phyloP scores from a whole-genome alignment of 2,329 filamentous ascomycete genomes.

The Colletotrichum paranaense region DNA sequence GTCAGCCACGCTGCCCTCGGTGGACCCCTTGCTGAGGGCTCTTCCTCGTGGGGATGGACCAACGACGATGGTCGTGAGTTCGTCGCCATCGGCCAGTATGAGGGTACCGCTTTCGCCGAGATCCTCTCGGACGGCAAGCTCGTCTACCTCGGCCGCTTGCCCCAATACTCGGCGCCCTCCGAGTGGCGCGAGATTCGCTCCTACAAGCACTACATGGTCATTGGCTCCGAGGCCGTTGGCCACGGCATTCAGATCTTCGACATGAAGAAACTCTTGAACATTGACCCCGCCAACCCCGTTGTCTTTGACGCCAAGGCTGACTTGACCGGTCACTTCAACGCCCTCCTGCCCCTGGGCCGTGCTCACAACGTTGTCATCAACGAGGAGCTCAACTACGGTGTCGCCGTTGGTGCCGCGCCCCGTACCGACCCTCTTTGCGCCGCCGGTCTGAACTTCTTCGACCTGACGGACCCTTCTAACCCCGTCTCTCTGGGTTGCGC shows the following conservation, averaged over 20 bases:
- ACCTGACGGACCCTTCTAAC: constrained; percentile 64
- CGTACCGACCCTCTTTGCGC: constrained; percentile 52
- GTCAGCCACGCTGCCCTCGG: constrained; percentile 64
- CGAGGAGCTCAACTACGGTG: constrained; percentile 58
- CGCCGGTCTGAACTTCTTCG: constrained; percentile 67
- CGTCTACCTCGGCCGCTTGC: constrained; percentile 54
- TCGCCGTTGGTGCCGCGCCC: constrained; percentile 56
- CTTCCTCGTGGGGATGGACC: constrained; percentile 60
- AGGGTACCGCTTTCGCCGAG: constrained; percentile 59
- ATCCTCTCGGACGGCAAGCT: constrained; percentile 53
- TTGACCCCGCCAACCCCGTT: constrained; percentile 53
- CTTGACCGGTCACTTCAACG: constrained; percentile 46
- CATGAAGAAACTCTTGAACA: constrained; percentile 62
- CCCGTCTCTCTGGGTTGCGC: constrained; percentile 65
- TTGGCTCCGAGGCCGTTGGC: constrained; percentile 52
- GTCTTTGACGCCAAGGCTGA: constrained; percentile 45
- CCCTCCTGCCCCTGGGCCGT: constrained; percentile 39
- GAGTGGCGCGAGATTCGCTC: constrained; percentile 49
- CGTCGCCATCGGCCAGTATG: constrained; percentile 54
- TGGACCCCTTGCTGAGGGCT: constrained; percentile 49
- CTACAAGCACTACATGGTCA: constrained; percentile 50
- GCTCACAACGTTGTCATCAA: constrained; percentile 63
- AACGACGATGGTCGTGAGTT: constrained; percentile 58
- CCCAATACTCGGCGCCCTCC: constrained; percentile 35
- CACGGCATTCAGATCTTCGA: constrained; percentile 73